These are phyloP conservation scores for Lentinula detonsa DNA, from an alignment of 768 basidiomycete genomes.

Conservation along the genomic window DNA sequence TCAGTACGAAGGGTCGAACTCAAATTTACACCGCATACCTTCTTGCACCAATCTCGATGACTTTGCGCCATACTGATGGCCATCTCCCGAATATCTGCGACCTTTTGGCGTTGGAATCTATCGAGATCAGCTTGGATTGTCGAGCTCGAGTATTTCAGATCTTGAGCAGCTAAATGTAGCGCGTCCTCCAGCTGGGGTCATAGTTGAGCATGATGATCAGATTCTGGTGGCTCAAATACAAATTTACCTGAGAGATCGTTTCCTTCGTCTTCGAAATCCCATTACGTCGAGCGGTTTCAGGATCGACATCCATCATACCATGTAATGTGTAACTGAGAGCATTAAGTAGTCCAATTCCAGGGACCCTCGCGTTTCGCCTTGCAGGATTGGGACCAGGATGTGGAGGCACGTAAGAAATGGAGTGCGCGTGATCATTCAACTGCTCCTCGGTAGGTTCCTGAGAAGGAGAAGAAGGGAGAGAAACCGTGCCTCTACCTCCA, in stretches of 20 bases:
- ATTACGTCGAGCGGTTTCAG: slow-evolving; percentile 90
- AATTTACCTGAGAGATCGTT: slow-evolving; percentile 82
- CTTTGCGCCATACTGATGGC: slow-evolving; percentile 81
- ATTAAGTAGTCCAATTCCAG: slow-evolving; percentile 82
- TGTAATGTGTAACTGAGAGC: slow-evolving; percentile 93
- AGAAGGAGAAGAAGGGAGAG: slow-evolving; percentile 17
- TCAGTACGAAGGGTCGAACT: background rate
- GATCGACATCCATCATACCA: slow-evolving; percentile 99
- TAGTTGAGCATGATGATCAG: slow-evolving; percentile 3
- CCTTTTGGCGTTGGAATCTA: slow-evolving; percentile 97
- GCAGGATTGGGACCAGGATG: slow-evolving; percentile 76
- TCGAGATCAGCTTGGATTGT: slow-evolving; percentile 98
- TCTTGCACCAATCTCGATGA: slow-evolving; percentile 96
- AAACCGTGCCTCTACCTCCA: slow-evolving; percentile 38
- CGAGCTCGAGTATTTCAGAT: slow-evolving; percentile 92
- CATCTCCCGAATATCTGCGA: slow-evolving; percentile 94
- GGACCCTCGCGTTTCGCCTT: slow-evolving; percentile 47
- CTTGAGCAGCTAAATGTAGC: slow-evolving; percentile 84
- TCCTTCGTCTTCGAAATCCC: slow-evolving; percentile 93
- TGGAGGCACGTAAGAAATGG: slow-evolving; percentile 54
- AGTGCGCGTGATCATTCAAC: slow-evolving; percentile 19
- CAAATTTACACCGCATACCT: slow-evolving; percentile 41
- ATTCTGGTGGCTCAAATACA: background rate
- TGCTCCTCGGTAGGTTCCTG: slow-evolving; percentile 23
- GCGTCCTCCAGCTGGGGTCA: slow-evolving; percentile 82